Base-by-base conservation (phyloP, 1,284 basidiomycete species). In the Gastroboletus turbinatus region DNA sequence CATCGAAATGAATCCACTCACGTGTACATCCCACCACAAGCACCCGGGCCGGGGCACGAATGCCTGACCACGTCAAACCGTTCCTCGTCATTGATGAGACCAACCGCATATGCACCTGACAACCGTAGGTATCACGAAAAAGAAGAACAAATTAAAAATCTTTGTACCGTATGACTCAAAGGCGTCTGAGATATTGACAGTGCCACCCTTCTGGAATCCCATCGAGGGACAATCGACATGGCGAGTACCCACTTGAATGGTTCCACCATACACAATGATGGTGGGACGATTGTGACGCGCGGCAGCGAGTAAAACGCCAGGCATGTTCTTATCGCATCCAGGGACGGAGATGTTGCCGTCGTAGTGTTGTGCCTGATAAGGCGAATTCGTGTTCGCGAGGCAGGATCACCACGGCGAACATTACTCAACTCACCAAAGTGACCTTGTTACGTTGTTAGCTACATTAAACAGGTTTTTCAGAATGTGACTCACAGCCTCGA, bases 321-420 rank as follows among this genome's bases (percentile, higher is more conserved):
- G 94, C 92, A 94, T 95, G 70, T 95, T 95, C 76, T 96, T 96
- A 76, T 96, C 93, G 63, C 92, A 95, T 60, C 88, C 89, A 29
- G 87, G 90, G 57, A 90, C 79, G 4, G 88, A 83, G 58, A 94
- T 91, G 65, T 92, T 92, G n/a, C 82, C 92, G 60, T 94, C 92
- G 65, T 94, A 90, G 70, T 92, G 85, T 79, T 92, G 90, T 16
- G 88, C 90, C 87, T 89, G 56, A 7, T 32, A 55, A 30, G 35
- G 59, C 23, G 23, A 52, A 32, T 43, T 50, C 14, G 27, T 5
- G 29, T 52, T 53, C 21, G 29, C 32, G 27, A 35, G 21, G 25
- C 8, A 8, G 10, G 9, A 30, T 51, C 50, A 56, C 35, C 17
- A 44, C 33, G 16, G 16, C 4, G 30, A 44, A 46, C 35, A 21